Conservation (phyloP, 73 alveolate genomes). For the Uronychia binucleata region DNA sequence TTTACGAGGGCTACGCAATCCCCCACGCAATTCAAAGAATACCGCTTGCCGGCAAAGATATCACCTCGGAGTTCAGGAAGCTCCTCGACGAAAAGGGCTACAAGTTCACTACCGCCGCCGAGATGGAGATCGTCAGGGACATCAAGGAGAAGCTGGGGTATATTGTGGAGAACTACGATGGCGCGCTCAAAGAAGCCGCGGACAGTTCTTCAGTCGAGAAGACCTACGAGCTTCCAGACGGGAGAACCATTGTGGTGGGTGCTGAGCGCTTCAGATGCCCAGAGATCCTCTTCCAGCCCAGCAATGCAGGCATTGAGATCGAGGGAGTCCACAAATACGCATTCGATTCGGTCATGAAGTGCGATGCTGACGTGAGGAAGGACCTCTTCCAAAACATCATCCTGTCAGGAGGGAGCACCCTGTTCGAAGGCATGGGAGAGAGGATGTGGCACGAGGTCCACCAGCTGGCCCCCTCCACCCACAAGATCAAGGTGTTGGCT, state of each 20-base stretch:
- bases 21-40: slow-evolving; percentile 92
- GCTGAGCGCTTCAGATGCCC: slow-evolving; percentile 86
- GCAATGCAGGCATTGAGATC: slow-evolving; percentile 76
- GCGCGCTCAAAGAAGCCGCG: slow-evolving; percentile 32
- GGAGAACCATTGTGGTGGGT: slow-evolving; percentile 65
- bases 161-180: slow-evolving; percentile 59
- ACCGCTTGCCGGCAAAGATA: slow-evolving; percentile 94
- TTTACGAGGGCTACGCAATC: slow-evolving; percentile 96
- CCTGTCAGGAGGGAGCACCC: slow-evolving; percentile 96
- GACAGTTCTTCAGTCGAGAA: slow-evolving; percentile 35
- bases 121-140: slow-evolving; percentile 84
- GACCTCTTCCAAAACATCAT: slow-evolving; percentile 92
- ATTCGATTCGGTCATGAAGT: slow-evolving; percentile 88
- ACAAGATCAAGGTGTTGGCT: slow-evolving; percentile 80
- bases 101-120: slow-evolving; percentile 77
- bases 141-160: slow-evolving; percentile 91
- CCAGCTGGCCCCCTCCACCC: slow-evolving; percentile 88
- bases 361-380: slow-evolving; percentile 95
- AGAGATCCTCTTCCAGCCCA: slow-evolving; percentile 89
- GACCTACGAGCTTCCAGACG: slow-evolving; percentile 83
- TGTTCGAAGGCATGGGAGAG: slow-evolving; percentile 95
- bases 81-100: slow-evolving; percentile 84
- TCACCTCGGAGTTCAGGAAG: slow-evolving; percentile 82
- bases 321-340: slow-evolving; percentile 93
- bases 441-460: slow-evolving; percentile 93